phyloP scores from a whole-genome alignment of 345 rosid species.

The Durio zibethinus region DNA sequence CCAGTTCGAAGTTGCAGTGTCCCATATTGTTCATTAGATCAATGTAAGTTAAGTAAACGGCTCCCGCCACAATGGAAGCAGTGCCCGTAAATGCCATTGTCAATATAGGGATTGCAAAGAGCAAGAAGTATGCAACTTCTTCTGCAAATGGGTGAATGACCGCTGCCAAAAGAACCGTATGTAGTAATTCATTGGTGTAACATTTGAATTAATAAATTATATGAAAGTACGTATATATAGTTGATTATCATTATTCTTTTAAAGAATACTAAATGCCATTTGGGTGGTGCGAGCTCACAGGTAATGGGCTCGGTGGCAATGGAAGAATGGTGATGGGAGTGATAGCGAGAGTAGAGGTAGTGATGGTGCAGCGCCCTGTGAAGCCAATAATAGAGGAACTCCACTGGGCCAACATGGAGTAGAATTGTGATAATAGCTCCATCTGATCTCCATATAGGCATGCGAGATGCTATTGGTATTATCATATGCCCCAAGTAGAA shows the following conservation, averaged over 20 bases:
- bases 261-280: no score
- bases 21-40: slow-evolving; percentile 56
- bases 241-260: no score
- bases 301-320: slow-evolving; percentile 52
- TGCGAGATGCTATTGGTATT: slow-evolving; percentile 22
- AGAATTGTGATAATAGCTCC: slow-evolving; percentile 33
- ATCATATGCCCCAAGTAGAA: slow-evolving; percentile 17
- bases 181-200: no score
- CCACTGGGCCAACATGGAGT: slow-evolving; percentile 46
- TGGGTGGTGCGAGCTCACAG: slow-evolving; percentile 30
- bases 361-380: slow-evolving; percentile 59
- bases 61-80: slow-evolving; percentile 8
- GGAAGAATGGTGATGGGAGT: slow-evolving; percentile 62
- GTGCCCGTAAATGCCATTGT: slow-evolving; percentile 14
- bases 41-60: slow-evolving; percentile 33
- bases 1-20: slow-evolving; percentile 58
- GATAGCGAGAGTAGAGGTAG: slow-evolving; percentile 52
- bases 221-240: no score
- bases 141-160: slow-evolving; percentile 58
- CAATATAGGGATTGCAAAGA: slow-evolving; percentile 37
- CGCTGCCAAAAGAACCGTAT: slow-evolving; percentile 26
- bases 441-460: slow-evolving; percentile 46
- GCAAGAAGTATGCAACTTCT: slow-evolving; percentile 35
- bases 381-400: slow-evolving; percentile 56
- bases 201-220: no score